Base-by-base conservation (phyloP, 2,329 filamentous ascomycete genomes). In the Stemphylium beticola region DNA sequence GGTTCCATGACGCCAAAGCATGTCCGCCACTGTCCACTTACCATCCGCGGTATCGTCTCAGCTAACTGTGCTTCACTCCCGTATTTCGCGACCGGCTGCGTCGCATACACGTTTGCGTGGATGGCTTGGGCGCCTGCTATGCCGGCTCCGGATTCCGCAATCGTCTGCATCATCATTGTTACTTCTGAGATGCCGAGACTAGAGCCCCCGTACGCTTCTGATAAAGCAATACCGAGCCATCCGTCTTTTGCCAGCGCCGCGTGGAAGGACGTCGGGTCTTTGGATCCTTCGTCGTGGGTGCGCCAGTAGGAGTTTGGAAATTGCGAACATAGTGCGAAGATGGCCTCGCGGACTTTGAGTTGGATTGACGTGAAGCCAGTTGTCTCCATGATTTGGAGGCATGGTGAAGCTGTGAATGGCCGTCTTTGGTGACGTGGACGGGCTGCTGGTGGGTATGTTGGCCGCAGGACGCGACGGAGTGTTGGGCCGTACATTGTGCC, bases 1-100 rank as follows among this genome's bases (percentile, higher is more conserved):
- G 90, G 90, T 71, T 93, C 91, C n/a, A 90, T 93, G 1, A 95
- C 90, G 11, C 90, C 91, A 61, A 95, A 95, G 68, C 91, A 95
- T 0, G 85, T 86, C 49, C 90, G 80, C 82, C 82, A 89, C 60
- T 86, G 81, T 2, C 91, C 91, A 6, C 82, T 83, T 34, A 95
- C 88, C 53, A 95, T 86, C 45, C 85, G 85, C 0, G 88, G 86
- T 9, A 95, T 82, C 24, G 86, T 89, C 4, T 78, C 77, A 49
- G 84, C 74, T 2, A 87, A 76, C 74, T 93, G 90, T 47, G 85
- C 82, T 4, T 79, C 71, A 0, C 84, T 88, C 0, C 88, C 90
- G 62, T 93, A 93, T 63, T 83, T 87, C 2, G 89, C 87, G 3
- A 95, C 80, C 1, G 84, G 84, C 69, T 93, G 90, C 0, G 90